Evolutionary conservation across 768 basidiomycete species (phyloP), one percentile per base, ranked within the genome.

Genomic region (Plicaturopsis crispa): DNA sequence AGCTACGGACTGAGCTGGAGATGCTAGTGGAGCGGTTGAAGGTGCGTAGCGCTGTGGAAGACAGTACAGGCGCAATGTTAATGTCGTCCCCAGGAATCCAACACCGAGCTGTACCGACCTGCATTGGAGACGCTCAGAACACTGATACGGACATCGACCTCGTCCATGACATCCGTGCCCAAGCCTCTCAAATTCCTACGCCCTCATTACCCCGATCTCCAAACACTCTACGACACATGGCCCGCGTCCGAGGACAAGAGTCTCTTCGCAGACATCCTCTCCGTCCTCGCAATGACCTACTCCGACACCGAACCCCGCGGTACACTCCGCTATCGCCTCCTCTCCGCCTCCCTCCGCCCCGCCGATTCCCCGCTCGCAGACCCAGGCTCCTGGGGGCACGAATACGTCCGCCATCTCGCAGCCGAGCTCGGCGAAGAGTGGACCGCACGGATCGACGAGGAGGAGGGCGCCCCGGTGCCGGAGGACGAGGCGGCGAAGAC

Each of bases 241-340:
- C 57, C 78, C 2, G 53, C 72, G 17, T 92, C 88, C 28, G 78
- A 82, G 48, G 74, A 87, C 67, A 85, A 84, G 91, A 84, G 85
- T 48, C 75, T 96, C 31, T 93, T 98, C 55, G 92, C 92, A 18
- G 93, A 97, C 51, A 97, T 99, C 43, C 74, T 99, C 19, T 97
- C 94, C 26, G 94, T 97, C 5, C 80, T 99, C 32, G 96, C 94
- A 5, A 99, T 99, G 96, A 99, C 96, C 5, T 98, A 98, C 58
- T 97, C 93, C 6, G 96, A 99, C 63, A 93, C 90, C 13, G 82
- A 96, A 64, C 90, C 91, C 28, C 83, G 96, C 35, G 94, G 94
- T 40, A 99, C 96, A 2, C 80, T 99, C 20, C 78, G 80, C 45
- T 98, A 96, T 65, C 85, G 93, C 33, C 75, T 98, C 16, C 70